Conservation (phyloP, 371 early-diverging fungal genomes). For the Zopfochytrium polystomum region DNA sequence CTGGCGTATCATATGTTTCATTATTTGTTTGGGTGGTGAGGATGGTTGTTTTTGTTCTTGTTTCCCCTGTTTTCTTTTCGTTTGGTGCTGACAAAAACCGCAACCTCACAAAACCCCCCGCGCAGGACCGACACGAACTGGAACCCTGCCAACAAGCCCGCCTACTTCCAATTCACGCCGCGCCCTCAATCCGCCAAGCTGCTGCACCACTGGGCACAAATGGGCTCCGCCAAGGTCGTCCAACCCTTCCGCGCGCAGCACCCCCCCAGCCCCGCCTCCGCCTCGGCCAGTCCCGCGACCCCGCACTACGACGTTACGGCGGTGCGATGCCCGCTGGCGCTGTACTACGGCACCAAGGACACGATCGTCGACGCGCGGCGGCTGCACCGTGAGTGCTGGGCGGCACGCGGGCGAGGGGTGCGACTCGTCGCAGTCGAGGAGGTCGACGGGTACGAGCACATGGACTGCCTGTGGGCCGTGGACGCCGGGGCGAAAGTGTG, state of each 20-base stretch:
- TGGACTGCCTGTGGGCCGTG: constrained; percentile 52
- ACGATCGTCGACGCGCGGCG: constrained; percentile 51
- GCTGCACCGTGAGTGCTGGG: constrained; percentile 42
- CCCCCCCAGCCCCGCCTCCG: neutral
- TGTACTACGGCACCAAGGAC: constrained; percentile 56
- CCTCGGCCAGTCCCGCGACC: no score
- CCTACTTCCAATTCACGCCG: constrained; percentile 62
- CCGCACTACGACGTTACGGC: constrained; percentile 24
- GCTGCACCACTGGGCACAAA: constrained; percentile 55
- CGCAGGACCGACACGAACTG: constrained; percentile 53
- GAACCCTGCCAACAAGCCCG: constrained; percentile 47
- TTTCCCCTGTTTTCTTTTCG: no score
- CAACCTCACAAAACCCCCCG: neutral
- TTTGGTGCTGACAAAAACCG: no score
- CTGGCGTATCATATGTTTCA: constrained; percentile 59
- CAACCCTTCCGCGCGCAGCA: constrained; percentile 9
- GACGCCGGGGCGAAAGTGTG: constrained; percentile 33
- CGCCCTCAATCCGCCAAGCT: constrained; percentile 49
- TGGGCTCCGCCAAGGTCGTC: constrained; percentile 40
- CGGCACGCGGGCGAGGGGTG: constrained; percentile 18
- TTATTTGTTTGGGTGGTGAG: constrained; percentile 55
- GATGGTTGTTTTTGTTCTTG: no score
- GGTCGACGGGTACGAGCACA: constrained; percentile 48
- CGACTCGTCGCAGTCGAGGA: constrained; percentile 49
- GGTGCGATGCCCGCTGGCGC: constrained; percentile 41